Evolutionary conservation across 2,329 filamentous ascomycete species (phyloP), one percentile per base, ranked within the genome.

Genomic region (Pseudocercospora fuligena): DNA sequence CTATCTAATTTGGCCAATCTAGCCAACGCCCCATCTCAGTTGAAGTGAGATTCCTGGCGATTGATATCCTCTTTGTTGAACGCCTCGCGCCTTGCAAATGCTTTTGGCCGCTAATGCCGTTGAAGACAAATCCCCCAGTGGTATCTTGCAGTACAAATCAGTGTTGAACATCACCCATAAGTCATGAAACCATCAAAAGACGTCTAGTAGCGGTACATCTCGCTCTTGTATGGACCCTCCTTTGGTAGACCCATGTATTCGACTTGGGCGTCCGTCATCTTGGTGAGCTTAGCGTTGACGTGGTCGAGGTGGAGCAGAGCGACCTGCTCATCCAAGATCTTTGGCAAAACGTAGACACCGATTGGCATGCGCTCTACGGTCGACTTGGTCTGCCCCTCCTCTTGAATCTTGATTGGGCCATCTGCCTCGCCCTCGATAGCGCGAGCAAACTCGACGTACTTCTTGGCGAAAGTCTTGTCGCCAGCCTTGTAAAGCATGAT

Each of bases 271-370:
- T 86, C 78, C 79, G 89, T 92, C 80, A 99, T 90, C 82, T 89
- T 90, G 81, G 90, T 92, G 78, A 99, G 89, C 88, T 98, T 93
- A 78, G 88, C 95, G 84, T 97, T 96, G 87, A 93, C 91, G 87
- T 98, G 95, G 73, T 86, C 88, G 75, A 97, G 86, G 86, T 99
- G 95, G 74, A 97, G 92, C 80, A 90, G 88, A 80, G 95, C 95
- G 79, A 99, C 95, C 86, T 97, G 93, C 90, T 99, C 95, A 78
- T 99, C 95, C 73, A 99, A 90, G 79, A 97, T 93, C 93, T 99
- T 99, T 83, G 95, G 95, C 76, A 97, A 88, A 77, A 96, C 94
- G 84, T 96, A 97, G 85, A 98, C 95, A 78, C 94, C 92, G 74
- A 96, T 86, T 66, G 91, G 88, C 80, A 97, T 92, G 65, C 76